A percentile compares a stretch with the other conserved stretches of the same genome.
phyloP scores from a whole-genome alignment of 1,139 yeast genomes.

The Debaryomycetaceae sp. region DNA sequence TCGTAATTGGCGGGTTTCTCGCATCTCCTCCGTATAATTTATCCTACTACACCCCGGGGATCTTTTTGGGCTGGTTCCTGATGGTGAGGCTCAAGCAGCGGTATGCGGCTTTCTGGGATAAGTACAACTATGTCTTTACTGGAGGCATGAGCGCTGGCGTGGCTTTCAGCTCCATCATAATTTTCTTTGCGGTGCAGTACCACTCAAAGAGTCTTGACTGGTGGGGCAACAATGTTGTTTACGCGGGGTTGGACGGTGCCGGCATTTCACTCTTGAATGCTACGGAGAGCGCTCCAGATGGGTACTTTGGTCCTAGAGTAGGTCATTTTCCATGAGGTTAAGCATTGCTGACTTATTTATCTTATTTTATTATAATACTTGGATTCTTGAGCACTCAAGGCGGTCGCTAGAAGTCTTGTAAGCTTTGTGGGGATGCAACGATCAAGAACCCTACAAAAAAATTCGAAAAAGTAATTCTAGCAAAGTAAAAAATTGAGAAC shows the following conservation, averaged over 20 bases:
- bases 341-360: neutral
- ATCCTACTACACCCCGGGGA: constrained; percentile 8
- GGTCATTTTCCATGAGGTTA: constrained; percentile 5
- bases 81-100: constrained; percentile 9
- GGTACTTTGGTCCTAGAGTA: constrained; percentile 10
- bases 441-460: no score
- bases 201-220: constrained; percentile 7
- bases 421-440: no score
- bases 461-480: no score
- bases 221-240: constrained; percentile 11
- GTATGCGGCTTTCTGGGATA: constrained; percentile 10
- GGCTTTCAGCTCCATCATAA: constrained; percentile 10
- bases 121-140: no score
- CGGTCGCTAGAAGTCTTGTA: no score
- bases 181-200: constrained; percentile 12
- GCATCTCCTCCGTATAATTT: constrained; percentile 10
- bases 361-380: no score
- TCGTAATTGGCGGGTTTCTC: constrained; percentile 9
- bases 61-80: constrained; percentile 7
- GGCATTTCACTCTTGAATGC: constrained; percentile 5
- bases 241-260: constrained; percentile 7
- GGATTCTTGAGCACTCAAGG: no score
- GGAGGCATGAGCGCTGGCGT: constrained; percentile 11
- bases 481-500: no score
- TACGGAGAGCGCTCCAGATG: constrained; percentile 8